Percentiles rank a stretch among this genome's conserved stretches.
These are phyloP conservation scores for Guyanaporus albipodus DNA, from an alignment of 768 basidiomycete species.

Conservation along the genomic window DNA sequence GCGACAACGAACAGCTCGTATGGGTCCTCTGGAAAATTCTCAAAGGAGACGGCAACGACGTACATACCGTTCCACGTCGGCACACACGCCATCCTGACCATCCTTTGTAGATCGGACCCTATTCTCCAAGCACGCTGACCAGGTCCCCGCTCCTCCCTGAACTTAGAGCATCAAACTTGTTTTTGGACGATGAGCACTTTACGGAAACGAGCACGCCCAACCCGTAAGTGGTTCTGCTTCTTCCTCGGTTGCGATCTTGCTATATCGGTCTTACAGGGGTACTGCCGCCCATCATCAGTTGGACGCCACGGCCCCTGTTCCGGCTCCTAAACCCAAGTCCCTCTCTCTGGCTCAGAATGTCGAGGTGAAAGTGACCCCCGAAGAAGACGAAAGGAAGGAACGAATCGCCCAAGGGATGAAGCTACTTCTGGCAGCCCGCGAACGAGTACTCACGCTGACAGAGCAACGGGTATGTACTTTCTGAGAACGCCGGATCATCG, in stretches of 20 bases:
- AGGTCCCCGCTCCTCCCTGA: conserved; percentile 73
- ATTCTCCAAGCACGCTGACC: conserved; percentile 70
- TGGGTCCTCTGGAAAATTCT: conserved; percentile 88
- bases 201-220: conserved; percentile 42
- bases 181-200: conserved; percentile 61
- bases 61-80: conserved; percentile 24
- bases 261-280: conserved; percentile 21
- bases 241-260: conserved; percentile 4
- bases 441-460: conserved; percentile 67
- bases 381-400: conserved; percentile 56
- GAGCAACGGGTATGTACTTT: conserved; percentile 59
- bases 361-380: conserved; percentile 34
- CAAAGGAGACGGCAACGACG: conserved; percentile 79
- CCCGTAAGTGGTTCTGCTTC: conserved; percentile 38
- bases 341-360: conserved; percentile 1
- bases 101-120: conserved; percentile 68
- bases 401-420: conserved; percentile 60
- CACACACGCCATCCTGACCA: conserved; percentile 3
- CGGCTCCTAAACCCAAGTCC: neutral
- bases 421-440: conserved; percentile 63
- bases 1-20: conserved; percentile 70
- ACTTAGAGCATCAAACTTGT: conserved; percentile 67
- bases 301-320: conserved; percentile 1
- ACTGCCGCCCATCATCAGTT: conserved; percentile 5
- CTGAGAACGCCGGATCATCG: too few relatives aligned